phyloP scores from a whole-genome alignment of 2,329 filamentous ascomycete genomes.

The Dactylella cylindrospora region DNA sequence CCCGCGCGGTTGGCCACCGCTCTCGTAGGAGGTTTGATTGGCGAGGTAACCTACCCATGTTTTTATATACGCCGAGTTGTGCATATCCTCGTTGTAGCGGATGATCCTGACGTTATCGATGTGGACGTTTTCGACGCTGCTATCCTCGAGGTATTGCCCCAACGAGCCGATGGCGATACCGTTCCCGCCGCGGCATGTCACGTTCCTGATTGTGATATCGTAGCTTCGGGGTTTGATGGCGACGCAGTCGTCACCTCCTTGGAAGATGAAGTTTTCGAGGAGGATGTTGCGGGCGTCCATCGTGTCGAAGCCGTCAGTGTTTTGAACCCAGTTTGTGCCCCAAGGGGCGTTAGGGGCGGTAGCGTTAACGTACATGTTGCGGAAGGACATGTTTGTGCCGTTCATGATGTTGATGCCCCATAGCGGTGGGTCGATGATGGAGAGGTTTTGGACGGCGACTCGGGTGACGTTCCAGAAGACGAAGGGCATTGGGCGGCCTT shows the following conservation, averaged over 20 bases:
- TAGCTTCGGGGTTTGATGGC: conserved; percentile 65
- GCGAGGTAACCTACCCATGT: conserved; percentile 59
- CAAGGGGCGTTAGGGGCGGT: conserved; percentile 58
- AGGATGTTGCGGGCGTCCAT: conserved; percentile 59
- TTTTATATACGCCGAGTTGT: conserved; percentile 60
- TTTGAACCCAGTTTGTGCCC: conserved; percentile 61
- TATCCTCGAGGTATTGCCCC: conserved; percentile 61
- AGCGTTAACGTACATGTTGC: conserved; percentile 58
- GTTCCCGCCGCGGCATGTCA: conserved; percentile 60
- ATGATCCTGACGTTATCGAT: conserved; percentile 57
- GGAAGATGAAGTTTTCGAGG: conserved; percentile 58
- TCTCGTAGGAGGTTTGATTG: conserved; percentile 57
- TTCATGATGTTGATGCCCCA: conserved; percentile 63
- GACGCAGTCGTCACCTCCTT: conserved; percentile 64
- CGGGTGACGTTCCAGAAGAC: conserved; percentile 63
- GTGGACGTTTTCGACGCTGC: conserved; percentile 57
- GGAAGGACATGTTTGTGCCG: conserved; percentile 58
- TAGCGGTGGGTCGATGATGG: conserved; percentile 57
- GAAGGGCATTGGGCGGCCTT: conserved; percentile 61
- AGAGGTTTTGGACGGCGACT: conserved; percentile 59
- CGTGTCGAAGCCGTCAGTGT: conserved; percentile 62
- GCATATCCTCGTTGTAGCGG: conserved; percentile 56
- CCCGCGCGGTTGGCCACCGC: conserved; percentile 56
- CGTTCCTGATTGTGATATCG: conserved; percentile 60
- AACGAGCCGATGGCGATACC: conserved; percentile 58